Evolutionary conservation across 768 basidiomycete species (phyloP), one percentile per base, ranked within the genome.

Genomic region (Amanita phalloides): DNA sequence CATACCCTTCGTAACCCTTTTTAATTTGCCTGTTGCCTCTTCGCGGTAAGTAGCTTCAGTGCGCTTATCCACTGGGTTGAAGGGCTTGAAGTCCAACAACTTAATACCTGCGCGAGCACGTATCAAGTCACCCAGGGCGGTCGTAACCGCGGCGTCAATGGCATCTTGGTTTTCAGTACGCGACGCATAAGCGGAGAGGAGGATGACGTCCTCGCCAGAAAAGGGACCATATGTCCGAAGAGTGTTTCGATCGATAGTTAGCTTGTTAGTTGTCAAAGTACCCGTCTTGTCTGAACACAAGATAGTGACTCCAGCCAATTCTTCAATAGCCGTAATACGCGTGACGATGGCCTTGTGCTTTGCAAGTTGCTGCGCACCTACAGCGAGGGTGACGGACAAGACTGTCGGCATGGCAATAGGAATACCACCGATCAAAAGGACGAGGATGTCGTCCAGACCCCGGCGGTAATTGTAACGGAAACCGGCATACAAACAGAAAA

Each of bases 401-500:
- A 97, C 94, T 55, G 95, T 98, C 59, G 95, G 95, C 95, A 98
- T 98, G 66, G 95, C 95, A 70, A 97, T 98, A 62, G 95, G 95
- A 64, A 98, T 98, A 76, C 95, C 95, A 77, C 95, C 95, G 71
- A 98, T 98, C 80, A 98, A 79, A 67, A 98, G 89, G 57, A 97
- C 95, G 32, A 98, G 82, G 71, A 97, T 93, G 76, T 93, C 88
- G 79, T 98, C 83, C 60, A 97, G 85, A 73, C 94, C 95, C 55
- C 84, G 84, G 61, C 95, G 90, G 74, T 98, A 98, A 47, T 62
- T 68, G 76, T 89, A 97, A 53, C 72, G 76, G 87, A 92, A 97
- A 38, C 83, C 87, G 46, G 93, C 85, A 68, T 97, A 98, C 54
- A 98, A 79, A 56, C 90, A 82, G 66, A 96, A 74, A 57, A 98